phyloP scores from a whole-genome alignment of 2,329 filamentous ascomycete species.

The Tolypocladium cylindrosporum region DNA sequence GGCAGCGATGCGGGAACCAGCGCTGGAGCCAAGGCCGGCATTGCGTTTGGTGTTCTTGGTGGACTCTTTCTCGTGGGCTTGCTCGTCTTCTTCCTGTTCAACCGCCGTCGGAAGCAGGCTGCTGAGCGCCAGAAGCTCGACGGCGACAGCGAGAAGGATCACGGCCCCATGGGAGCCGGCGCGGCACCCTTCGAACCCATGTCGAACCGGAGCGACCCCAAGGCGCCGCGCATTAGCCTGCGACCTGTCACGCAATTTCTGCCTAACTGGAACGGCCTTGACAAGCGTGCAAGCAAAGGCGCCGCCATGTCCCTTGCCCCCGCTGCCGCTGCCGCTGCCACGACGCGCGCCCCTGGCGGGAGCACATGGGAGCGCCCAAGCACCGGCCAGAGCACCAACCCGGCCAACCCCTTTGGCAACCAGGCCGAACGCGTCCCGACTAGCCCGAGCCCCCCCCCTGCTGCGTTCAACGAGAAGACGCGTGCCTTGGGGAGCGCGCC shows the following conservation, averaged over 20 bases:
- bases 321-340: constrained; percentile 9
- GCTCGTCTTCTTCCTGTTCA: constrained; percentile 63
- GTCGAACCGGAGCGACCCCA: constrained; percentile 19
- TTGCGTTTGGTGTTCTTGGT: constrained; percentile 72
- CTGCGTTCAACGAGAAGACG: not conserved
- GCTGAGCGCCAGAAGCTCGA: constrained; percentile 30
- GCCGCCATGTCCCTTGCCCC: constrained; percentile 28
- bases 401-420: constrained; percentile 62
- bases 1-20: constrained; percentile 11
- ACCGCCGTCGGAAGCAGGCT: constrained; percentile 58
- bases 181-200: constrained; percentile 13
- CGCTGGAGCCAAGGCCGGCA: constrained; percentile 58
- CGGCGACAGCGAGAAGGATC: constrained; percentile 54
- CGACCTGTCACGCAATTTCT: constrained; percentile 78
- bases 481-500: not conserved
- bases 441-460: constrained; percentile 13
- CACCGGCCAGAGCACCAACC: constrained; percentile 35
- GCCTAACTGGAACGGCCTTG: constrained; percentile 42
- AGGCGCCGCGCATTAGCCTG: constrained; percentile 74
- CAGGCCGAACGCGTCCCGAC: constrained; percentile 41
- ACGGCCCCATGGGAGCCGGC: constrained; percentile 26
- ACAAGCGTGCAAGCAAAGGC: constrained; percentile 40
- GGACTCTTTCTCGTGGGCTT: constrained; percentile 56
- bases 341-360: constrained; percentile 17
- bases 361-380: constrained; percentile 39